Conservation (phyloP, 1,139 yeast genomes). For the Chernovozyma aurita region DNA sequence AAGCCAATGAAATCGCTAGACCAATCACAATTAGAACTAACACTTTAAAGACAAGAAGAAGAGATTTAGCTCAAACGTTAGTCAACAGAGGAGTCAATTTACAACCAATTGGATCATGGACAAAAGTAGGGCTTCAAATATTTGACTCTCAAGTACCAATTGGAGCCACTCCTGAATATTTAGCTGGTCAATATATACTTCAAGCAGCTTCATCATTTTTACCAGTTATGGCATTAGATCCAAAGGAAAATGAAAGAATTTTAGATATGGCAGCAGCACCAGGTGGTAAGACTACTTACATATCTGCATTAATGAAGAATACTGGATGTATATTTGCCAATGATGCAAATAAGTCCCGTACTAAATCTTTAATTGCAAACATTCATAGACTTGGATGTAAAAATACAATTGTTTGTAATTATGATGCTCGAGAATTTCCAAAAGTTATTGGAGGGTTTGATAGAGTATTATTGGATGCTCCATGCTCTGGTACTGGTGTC, state of each 20-base stretch:
- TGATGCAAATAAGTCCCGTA: constrained; percentile 93
- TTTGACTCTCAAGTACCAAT: constrained; percentile 98
- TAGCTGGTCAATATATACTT: constrained; percentile 95
- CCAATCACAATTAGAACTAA: constrained; percentile 97
- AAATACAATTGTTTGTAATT: constrained; percentile 93
- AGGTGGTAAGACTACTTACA: constrained; percentile 97
- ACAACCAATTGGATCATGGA: constrained; percentile 97
- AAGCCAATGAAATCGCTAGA: constrained; percentile 95
- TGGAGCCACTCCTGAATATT: constrained; percentile 98
- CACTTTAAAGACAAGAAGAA: constrained; percentile 88
- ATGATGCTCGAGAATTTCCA: constrained; percentile 98
- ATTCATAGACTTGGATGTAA: constrained; percentile 96
- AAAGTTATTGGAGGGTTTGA: constrained; percentile 98
- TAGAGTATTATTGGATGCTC: constrained; percentile 92
- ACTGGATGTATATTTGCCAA: constrained; percentile 97
- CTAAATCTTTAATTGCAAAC: constrained; percentile 93
- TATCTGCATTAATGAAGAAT: constrained; percentile 95
- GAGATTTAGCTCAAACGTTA: constrained; percentile 92
- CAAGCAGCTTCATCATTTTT: constrained; percentile 98
- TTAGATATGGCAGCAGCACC: constrained; percentile 99
- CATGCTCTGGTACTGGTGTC: constrained; percentile 99
- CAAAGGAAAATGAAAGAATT: constrained; percentile 92
- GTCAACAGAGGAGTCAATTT: constrained; percentile 96
- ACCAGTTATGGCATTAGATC: constrained; percentile 96
- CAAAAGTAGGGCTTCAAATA: constrained; percentile 94